A percentile compares a stretch with the other conserved stretches of the same genome.
phyloP scores from a whole-genome alignment of 352 stramenopile species.

The Globisporangium cystogenes region DNA sequence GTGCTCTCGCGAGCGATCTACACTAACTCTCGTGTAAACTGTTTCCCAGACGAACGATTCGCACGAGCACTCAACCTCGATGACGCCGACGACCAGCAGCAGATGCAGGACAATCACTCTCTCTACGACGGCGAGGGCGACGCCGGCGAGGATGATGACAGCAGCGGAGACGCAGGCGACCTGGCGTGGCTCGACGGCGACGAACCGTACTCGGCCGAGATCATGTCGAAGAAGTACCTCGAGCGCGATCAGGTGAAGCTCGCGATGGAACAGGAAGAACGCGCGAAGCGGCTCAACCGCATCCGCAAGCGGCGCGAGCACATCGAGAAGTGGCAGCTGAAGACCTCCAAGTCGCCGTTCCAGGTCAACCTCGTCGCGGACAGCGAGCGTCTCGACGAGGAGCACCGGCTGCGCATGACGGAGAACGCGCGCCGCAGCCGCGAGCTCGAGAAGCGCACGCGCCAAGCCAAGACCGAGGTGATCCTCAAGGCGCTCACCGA shows the following conservation, averaged over 20 bases:
- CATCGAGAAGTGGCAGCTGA: conserved; percentile 85
- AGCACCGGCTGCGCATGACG: conserved; percentile 70
- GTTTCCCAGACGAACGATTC: conserved; percentile 30
- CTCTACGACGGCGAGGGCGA: conserved; percentile 10
- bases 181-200: conserved; percentile 13
- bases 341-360: conserved; percentile 89
- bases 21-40: background rate
- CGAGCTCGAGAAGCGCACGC: conserved; percentile 68
- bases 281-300: conserved; percentile 47
- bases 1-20: too few relatives aligned
- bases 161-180: background rate
- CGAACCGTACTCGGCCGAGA: conserved; percentile 59
- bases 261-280: conserved; percentile 57
- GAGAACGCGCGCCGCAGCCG: conserved; percentile 61
- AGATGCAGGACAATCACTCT: conserved; percentile 20
- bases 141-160: background rate
- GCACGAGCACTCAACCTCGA: conserved; percentile 29
- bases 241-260: conserved; percentile 62
- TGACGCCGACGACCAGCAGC: conserved; percentile 13
- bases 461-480: conserved; percentile 91
- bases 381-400: conserved; percentile 91
- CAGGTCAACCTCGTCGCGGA: conserved; percentile 93
- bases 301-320: conserved; percentile 52
- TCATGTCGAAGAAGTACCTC: conserved; percentile 77
- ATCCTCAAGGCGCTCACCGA: conserved; percentile 90